Evolutionary conservation across 495 filamentous ascomycete species (phyloP).

Genomic region (Penicillium daleae): DNA sequence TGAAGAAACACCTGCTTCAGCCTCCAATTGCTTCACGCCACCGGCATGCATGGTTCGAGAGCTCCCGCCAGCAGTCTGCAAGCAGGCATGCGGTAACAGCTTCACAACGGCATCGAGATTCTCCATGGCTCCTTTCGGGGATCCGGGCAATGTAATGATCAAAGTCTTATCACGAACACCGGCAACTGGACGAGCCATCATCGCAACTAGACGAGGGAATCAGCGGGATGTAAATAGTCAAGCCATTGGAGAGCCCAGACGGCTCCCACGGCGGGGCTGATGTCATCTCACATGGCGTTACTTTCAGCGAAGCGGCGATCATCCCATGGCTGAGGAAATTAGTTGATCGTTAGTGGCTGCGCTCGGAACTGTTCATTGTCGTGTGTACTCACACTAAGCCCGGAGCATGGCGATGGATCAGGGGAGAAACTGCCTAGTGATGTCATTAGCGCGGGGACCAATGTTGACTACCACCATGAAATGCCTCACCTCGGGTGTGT

Average conservation of each 20-base stretch:
- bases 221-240: slow-evolving; percentile 25
- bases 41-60: slow-evolving; percentile 81
- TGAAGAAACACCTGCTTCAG: slow-evolving; percentile 69
- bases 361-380: neutral
- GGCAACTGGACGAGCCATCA: slow-evolving; percentile 95
- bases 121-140: slow-evolving; percentile 94
- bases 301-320: slow-evolving; percentile 79
- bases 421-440: slow-evolving; percentile 71
- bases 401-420: slow-evolving; percentile 86
- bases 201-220: slow-evolving; percentile 67
- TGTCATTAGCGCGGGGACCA: slow-evolving; percentile 26
- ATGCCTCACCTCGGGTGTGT: slow-evolving; percentile 78
- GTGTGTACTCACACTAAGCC: slow-evolving; percentile 72
- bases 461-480: neutral
- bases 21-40: slow-evolving; percentile 81
- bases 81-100: slow-evolving; percentile 89
- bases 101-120: slow-evolving; percentile 92
- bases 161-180: slow-evolving; percentile 83
- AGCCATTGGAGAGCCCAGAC: neutral
- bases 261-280: slow-evolving; percentile 11
- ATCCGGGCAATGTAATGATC: slow-evolving; percentile 90
- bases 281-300: slow-evolving; percentile 81
- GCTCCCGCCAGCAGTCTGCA: slow-evolving; percentile 81
- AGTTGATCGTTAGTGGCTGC: slow-evolving; percentile 31
- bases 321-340: slow-evolving; percentile 74